A percentile compares a stretch with the other conserved stretches of the same genome.
Evolutionary conservation across 805 yeast genomes (phyloP).

Genomic region (Barnettozyma sp.): DNA sequence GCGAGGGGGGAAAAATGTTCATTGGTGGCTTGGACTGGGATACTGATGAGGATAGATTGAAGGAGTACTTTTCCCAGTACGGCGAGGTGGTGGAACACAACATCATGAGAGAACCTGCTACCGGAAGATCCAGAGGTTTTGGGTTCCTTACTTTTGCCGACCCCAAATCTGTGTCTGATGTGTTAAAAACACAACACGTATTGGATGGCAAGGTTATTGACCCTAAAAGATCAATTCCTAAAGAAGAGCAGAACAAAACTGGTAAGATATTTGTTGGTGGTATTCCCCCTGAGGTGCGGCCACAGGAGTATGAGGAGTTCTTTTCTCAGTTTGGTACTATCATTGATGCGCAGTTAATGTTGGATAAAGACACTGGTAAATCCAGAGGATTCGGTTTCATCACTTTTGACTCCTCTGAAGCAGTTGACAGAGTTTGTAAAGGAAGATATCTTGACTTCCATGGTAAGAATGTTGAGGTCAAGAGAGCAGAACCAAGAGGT

Average conservation of each 20-base stretch:
- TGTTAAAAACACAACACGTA: constrained; percentile 77
- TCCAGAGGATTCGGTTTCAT: constrained; percentile 97
- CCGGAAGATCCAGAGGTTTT: constrained; percentile 91
- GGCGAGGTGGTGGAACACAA: constrained; percentile 86
- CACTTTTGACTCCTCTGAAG: constrained; percentile 90
- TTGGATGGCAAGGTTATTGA: constrained; percentile 95
- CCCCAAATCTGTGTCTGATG: constrained; percentile 79
- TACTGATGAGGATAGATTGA: constrained; percentile 82
- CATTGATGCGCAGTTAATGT: constrained; percentile 94
- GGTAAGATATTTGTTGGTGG: constrained; percentile 98
- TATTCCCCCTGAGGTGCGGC: constrained; percentile 87
- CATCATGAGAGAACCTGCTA: constrained; percentile 83
- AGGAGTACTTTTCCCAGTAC: constrained; percentile 74
- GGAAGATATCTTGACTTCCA: constrained; percentile 77
- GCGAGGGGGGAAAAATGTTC: constrained; percentile 87
- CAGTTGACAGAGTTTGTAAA: constrained; percentile 82
- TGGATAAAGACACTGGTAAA: constrained; percentile 94
- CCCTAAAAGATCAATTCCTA: constrained; percentile 95
- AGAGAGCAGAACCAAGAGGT: constrained; percentile 78
- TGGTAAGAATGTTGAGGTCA: constrained; percentile 80
- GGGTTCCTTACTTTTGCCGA: constrained; percentile 86
- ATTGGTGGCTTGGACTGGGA: constrained; percentile 98
- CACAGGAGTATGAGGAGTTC: constrained; percentile 79
- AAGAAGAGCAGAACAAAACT: constrained; percentile 93
- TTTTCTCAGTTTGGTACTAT: constrained; percentile 85